Base-by-base conservation (phyloP, 2,329 filamentous ascomycete species). In the Penicillium sp. region DNA sequence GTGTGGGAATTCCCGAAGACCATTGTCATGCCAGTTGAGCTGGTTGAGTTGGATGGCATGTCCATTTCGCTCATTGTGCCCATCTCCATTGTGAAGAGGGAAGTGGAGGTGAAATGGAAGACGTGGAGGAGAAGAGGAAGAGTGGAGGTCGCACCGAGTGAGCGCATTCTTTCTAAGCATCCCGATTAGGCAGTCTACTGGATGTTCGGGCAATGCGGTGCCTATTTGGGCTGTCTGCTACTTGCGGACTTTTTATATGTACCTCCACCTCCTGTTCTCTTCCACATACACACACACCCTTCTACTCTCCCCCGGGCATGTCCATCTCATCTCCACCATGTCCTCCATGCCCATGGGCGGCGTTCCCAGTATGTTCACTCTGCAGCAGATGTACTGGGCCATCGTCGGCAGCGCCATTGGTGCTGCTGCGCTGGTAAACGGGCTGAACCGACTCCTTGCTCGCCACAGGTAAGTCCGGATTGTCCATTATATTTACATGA, bases 321-420 rank as follows among this genome's bases (percentile, higher is more conserved):
- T 2, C 8, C 34, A 12, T n/a, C 7, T 9, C 18, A 21, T 10
- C 17, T 34, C 6, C 7, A 18, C 59, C 51, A 70, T 70, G 69
- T 68, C 67, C 51, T 52, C 59, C 37, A 77, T 76, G 76, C 67
- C 70, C 60, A 74, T 73, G 62, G 73, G 71, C 10, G 75, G 74
- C 40, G 64, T 78, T 24, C 78, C 79, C 7, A 68, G 68, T 29
- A 72, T 78, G 29, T 73, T 74, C 49, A 69, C 75, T 23, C 70
- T 82, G 46, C 80, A 81, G 56, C 72, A 76, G 42, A 77, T 78
- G 60, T 83, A 83, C 65, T 83, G 80, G 75, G 75, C 74, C 1
- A 74, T 80, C 2, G 73, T 83, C 12, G 72, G 71, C 5, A 66
- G 70, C 42, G 64, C 67, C 34, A 68, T 74, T 49, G 72, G 56